Evolutionary conservation across 805 yeast species (phyloP).

Genomic region (Pichia membranifaciens): DNA sequence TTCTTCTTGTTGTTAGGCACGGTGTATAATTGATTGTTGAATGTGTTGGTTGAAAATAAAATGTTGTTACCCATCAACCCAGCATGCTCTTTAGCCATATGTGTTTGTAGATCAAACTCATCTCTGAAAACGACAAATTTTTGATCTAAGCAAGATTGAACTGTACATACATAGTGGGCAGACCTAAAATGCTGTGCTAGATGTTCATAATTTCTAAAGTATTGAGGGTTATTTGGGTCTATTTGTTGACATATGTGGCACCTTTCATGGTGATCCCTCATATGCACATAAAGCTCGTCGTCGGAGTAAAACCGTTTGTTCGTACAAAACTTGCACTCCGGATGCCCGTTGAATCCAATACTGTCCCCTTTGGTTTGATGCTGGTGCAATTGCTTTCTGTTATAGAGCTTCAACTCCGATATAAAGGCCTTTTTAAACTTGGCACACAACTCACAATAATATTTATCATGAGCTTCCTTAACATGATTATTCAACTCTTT

Average conservation of each 20-base stretch:
- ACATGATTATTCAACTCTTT: conserved; percentile 62
- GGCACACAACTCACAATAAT: conserved; percentile 72
- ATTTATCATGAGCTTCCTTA: conserved; percentile 53
- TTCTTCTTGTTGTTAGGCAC: conserved; percentile 30
- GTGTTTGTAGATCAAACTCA: conserved; percentile 80
- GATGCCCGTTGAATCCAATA: conserved; percentile 82
- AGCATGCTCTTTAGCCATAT: conserved; percentile 73
- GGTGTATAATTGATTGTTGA: conserved; percentile 50
- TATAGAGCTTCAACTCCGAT: conserved; percentile 58
- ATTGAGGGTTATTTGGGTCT: conserved; percentile 57
- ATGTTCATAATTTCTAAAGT: conserved; percentile 70
- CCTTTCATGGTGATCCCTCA: conserved; percentile 77
- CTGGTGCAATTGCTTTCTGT: conserved; percentile 52
- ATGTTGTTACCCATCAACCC: conserved; percentile 36
- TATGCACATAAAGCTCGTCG: conserved; percentile 78
- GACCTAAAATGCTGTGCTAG: conserved; percentile 68
- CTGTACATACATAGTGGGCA: conserved; percentile 73
- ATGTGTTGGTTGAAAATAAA: conserved; percentile 18
- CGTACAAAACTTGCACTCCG: conserved; percentile 75
- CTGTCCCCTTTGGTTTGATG: conserved; percentile 75
- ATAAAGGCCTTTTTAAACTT: conserved; percentile 73
- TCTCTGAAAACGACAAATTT: conserved; percentile 89
- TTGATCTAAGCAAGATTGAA: conserved; percentile 74
- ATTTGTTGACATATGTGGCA: conserved; percentile 84
- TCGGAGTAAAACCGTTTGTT: conserved; percentile 75